A percentile compares a stretch with the other conserved stretches of the same genome.
Evolutionary conservation across 768 basidiomycete species (phyloP).

Genomic region (Agrocybe praecox): DNA sequence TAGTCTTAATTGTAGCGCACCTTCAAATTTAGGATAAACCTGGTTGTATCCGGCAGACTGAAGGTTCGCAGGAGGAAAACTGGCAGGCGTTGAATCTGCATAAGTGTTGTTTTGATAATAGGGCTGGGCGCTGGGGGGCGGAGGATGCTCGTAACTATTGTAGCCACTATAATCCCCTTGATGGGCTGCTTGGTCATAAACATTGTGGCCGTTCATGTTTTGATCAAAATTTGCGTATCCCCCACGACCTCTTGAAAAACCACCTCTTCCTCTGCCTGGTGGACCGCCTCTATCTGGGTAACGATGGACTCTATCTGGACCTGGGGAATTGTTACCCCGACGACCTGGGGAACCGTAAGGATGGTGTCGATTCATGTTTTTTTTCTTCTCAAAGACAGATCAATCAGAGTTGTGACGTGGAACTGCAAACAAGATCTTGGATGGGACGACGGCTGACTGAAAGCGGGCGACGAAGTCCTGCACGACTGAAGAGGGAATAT

Average conservation of each 20-base stretch:
- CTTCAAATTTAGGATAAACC: conserved; percentile 73
- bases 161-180: conserved; percentile 63
- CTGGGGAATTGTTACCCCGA: conserved; percentile 67
- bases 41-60: conserved; percentile 54
- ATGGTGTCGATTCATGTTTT: conserved; percentile 85
- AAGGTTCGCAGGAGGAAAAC: conserved; percentile 39
- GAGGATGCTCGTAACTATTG: conserved; percentile 64
- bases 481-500: conserved; percentile 20
- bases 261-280: conserved; percentile 48
- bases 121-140: conserved; percentile 50
- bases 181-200: conserved; percentile 73
- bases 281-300: conserved; percentile 59
- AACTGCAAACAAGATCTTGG: conserved; percentile 14
- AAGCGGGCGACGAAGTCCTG: conserved; percentile 1
- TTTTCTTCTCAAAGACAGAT: conserved; percentile 24
- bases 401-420: conserved; percentile 37
- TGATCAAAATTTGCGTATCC: conserved; percentile 59
- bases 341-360: conserved; percentile 68
- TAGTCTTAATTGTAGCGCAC: conserved; percentile 83
- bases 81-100: conserved; percentile 54
- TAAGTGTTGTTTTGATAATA: conserved; percentile 74
- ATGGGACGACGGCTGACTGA: conserved; percentile 14
- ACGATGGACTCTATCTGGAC: conserved; percentile 73
- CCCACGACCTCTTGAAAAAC: conserved; percentile 51
- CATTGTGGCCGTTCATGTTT: conserved; percentile 48